Conservation (phyloP, 768 basidiomycete species). For the Serpula lacrymans region DNA sequence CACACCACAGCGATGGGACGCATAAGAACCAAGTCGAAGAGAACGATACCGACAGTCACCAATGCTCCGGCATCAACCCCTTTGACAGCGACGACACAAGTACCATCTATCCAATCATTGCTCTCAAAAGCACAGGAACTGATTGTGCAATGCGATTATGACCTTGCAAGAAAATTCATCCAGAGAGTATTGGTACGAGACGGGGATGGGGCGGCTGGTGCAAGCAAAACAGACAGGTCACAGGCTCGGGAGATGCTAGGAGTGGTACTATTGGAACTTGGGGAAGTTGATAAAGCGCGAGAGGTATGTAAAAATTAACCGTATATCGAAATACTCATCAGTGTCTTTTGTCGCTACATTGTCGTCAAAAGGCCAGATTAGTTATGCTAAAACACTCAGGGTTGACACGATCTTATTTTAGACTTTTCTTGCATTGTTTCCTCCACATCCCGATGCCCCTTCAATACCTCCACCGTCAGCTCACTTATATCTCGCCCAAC, state of each 20-base stretch:
- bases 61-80: no score
- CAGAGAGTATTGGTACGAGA: constrained; percentile 64
- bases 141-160: constrained; percentile 81
- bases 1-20: no score
- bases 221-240: constrained; percentile 44
- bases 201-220: no score
- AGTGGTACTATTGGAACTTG: constrained; percentile 73
- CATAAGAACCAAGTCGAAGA: no score
- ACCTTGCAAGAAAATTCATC: constrained; percentile 72
- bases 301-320: constrained; percentile 43
- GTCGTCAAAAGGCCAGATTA: no score
- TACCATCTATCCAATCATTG: constrained; percentile 53
- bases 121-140: constrained; percentile 79
- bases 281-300: constrained; percentile 70
- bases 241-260: constrained; percentile 82
- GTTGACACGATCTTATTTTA: no score
- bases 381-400: not conserved
- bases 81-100: no score
- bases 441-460: constrained; percentile 59
- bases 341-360: not conserved
- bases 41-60: no score
- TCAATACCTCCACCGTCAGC: constrained; percentile 67
- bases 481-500: constrained; percentile 86
- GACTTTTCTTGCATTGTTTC: constrained; percentile 61
- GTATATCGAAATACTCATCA: no score